These are phyloP conservation scores for Suhomyces sp. DNA, from an alignment of 805 yeast species.

Conservation along the genomic window DNA sequence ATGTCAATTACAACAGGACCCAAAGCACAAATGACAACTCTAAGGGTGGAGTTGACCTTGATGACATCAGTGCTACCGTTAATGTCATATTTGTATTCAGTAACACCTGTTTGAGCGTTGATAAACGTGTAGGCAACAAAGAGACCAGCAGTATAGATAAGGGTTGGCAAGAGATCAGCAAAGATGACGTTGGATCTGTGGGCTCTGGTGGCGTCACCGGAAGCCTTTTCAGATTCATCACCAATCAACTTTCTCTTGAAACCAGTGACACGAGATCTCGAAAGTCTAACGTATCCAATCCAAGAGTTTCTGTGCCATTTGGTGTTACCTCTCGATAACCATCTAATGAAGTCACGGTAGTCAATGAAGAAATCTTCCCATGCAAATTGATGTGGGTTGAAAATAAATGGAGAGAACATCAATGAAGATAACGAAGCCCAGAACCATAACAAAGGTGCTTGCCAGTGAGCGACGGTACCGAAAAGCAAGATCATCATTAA, in stretches of 20 bases:
- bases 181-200: conserved; percentile 72
- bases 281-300: conserved; percentile 77
- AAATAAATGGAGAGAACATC: conserved; percentile 87
- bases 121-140: conserved; percentile 77
- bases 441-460: conserved; percentile 92
- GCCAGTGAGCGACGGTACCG: conserved; percentile 82
- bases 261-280: conserved; percentile 90
- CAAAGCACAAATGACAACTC: conserved; percentile 75
- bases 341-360: conserved; percentile 88
- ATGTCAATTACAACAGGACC: conserved; percentile 90
- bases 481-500: conserved; percentile 67
- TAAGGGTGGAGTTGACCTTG: conserved; percentile 63
- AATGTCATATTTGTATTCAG: conserved; percentile 31
- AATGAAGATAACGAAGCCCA: conserved; percentile 90
- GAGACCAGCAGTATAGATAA: conserved; percentile 65
- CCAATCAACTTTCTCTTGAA: conserved; percentile 72
- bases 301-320: conserved; percentile 87
- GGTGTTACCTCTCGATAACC: conserved; percentile 89
- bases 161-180: conserved; percentile 76
- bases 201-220: conserved; percentile 71
- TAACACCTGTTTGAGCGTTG: conserved; percentile 85
- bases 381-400: conserved; percentile 97
- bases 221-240: conserved; percentile 65
- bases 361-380: conserved; percentile 96
- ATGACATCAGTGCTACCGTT: conserved; percentile 33